Conservation (phyloP, 2,329 filamentous ascomycete species). For the Xylariomycetidae sp. region DNA sequence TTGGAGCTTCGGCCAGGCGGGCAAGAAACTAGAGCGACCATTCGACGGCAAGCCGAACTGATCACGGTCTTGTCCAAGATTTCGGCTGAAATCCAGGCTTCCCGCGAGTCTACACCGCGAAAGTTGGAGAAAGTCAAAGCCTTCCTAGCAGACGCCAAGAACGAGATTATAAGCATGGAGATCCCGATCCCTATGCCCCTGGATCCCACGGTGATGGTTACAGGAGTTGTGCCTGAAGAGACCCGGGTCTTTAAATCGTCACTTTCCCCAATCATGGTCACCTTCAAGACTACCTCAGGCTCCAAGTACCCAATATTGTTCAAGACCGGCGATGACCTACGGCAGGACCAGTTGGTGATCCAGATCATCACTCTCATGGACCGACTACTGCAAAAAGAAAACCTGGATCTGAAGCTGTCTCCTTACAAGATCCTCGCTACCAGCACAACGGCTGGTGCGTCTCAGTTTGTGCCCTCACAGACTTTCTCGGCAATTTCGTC, state of each 20-base stretch:
- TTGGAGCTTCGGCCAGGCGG: conserved; percentile 68
- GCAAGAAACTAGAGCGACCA: conserved; percentile 63
- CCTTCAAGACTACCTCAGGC: conserved; percentile 75
- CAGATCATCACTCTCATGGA: conserved; percentile 98
- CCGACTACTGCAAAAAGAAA: conserved; percentile 88
- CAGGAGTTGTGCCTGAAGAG: conserved; percentile 75
- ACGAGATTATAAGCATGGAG: conserved; percentile 77
- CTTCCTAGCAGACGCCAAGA: conserved; percentile 80
- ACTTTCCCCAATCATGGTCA: conserved; percentile 82
- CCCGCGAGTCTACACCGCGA: conserved; percentile 67
- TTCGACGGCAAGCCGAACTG: conserved; percentile 84
- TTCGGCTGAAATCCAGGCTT: conserved; percentile 78
- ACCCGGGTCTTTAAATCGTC: conserved; percentile 94
- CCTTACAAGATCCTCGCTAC: conserved; percentile 97
- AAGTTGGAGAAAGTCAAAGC: conserved; percentile 83
- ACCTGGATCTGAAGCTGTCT: conserved; percentile 87
- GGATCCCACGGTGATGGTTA: conserved; percentile 75
- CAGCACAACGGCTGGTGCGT: conserved; percentile 79
- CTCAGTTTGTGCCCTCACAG: conserved; percentile 87
- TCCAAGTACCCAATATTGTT: conserved; percentile 88
- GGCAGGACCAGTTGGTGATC: conserved; percentile 95
- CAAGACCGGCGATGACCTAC: conserved; percentile 93
- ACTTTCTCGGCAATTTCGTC: conserved; percentile 76
- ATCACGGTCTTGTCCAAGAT: conserved; percentile 83
- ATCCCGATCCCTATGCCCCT: conserved; percentile 82